Base-by-base conservation (phyloP, 257 asterid species). In the Salvia hispanica region DNA sequence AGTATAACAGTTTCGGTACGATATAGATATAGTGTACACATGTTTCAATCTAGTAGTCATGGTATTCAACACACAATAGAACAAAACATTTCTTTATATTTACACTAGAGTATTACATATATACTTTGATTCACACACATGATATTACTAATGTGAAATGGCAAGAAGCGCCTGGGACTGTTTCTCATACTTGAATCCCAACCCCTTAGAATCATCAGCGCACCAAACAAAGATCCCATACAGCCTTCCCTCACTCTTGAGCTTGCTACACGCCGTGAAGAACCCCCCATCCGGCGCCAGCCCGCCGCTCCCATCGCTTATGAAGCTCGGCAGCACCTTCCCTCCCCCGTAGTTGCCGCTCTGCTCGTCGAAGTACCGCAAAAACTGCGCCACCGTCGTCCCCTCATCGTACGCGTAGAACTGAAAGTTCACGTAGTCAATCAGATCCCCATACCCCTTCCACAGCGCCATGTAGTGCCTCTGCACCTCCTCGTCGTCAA, bases 381-480 rank as follows among this genome's bases (percentile, higher is more conserved):
- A 4, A 58, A 91, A 89, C 66, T 85, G 79, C 10, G 80, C 67
- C 6, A 91, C 94, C 0, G 75, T 86, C 0, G 94, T 91, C 64
- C 88, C 90, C 58, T 74, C 0, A 48, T 84, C 92, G 43, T 89
- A 89, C 2, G 91, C 97, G 44, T 91, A 88, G 70, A 91, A 91
- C 16, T 91, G 96, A 66, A 91, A 91, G 45, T 88, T 91, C 63
- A 88, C 96, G 3, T 78, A 91, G 70, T 89, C 94, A 5, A 91
- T 85, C 9, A 70, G 4, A 21, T 74, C 36, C 0, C 87, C 85
- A 14, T 89, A 76, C 7, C 66, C 69, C 9, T 58, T 83, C 98
- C 98, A 91, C 25, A 91, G 70, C 0, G 90, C 84, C 77, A 62
- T 66, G 74, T 89, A 91, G 67, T 85, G 91, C 54, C 79, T 85